Conservation (phyloP, 495 filamentous ascomycete species). For the Neurospora africana region DNA sequence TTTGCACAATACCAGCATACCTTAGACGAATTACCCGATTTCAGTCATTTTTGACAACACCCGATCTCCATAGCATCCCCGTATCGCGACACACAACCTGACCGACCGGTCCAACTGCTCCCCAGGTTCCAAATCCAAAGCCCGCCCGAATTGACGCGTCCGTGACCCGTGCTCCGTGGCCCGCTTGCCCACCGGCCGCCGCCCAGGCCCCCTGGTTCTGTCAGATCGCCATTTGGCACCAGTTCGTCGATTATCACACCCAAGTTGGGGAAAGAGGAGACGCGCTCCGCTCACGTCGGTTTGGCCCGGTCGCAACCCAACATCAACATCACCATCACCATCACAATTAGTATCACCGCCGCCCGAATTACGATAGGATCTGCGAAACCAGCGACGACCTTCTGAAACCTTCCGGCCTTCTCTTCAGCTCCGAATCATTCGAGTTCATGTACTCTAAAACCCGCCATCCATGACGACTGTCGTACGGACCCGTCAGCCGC, state of each 20-base stretch:
- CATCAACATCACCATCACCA: not conserved
- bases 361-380: not conserved
- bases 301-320: constrained; percentile 1
- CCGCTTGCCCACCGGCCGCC: not conserved
- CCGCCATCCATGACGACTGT: constrained; percentile 51
- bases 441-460: constrained; percentile 18
- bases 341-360: not conserved
- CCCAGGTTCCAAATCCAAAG: not conserved
- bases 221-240: not conserved
- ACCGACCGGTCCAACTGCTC: not conserved
- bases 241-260: not conserved
- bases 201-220: not conserved
- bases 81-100: constrained; percentile 2
- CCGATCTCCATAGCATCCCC: not conserved
- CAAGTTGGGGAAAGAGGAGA: not conserved
- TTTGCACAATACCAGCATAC: constrained; percentile 2
- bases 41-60: not conserved
- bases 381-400: not conserved
- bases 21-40: not conserved
- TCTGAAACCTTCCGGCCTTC: not conserved
- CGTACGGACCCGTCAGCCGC: constrained; percentile 45
- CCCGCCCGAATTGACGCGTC: not conserved
- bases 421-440: not conserved
- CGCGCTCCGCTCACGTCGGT: constrained; percentile 6
- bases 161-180: not conserved